Evolutionary conservation across 495 filamentous ascomycete species (phyloP).

Genomic region (Talaromyces adpressus): DNA sequence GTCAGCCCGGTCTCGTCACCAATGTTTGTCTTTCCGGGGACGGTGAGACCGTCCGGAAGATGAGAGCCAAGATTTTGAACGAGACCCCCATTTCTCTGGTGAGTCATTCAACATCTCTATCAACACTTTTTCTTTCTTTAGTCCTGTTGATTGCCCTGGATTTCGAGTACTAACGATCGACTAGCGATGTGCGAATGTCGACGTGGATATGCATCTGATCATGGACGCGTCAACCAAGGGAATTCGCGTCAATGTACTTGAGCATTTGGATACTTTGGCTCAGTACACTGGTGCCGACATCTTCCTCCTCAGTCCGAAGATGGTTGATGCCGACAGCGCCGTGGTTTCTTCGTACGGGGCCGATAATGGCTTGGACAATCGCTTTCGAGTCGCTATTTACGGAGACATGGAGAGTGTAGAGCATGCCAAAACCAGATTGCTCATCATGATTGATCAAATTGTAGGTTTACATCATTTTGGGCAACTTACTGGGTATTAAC

Average conservation of each 20-base stretch:
- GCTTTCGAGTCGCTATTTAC: conserved; percentile 86
- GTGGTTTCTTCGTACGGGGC: conserved; percentile 51
- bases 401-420: conserved; percentile 93
- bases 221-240: conserved; percentile 61
- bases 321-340: conserved; percentile 44
- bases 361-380: conserved; percentile 64
- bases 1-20: conserved; percentile 69
- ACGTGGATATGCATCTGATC: conserved; percentile 83
- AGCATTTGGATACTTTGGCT: conserved; percentile 77
- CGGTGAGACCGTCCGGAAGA: conserved; percentile 74
- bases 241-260: conserved; percentile 63
- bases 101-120: conserved; percentile 25
- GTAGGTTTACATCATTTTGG: conserved; percentile 43
- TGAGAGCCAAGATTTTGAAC: conserved; percentile 76
- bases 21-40: conserved; percentile 86
- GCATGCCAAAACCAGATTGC: conserved; percentile 89
- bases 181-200: conserved; percentile 84
- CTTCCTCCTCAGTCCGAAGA: conserved; percentile 81
- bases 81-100: conserved; percentile 84
- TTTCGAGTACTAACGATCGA: conserved; percentile 10
- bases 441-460: conserved; percentile 96
- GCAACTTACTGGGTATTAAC: no score
- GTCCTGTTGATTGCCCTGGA: conserved; percentile 2
- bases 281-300: conserved; percentile 89
- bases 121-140: no score